Conservation (phyloP, 768 basidiomycete genomes). For the Lentinula lateritia region DNA sequence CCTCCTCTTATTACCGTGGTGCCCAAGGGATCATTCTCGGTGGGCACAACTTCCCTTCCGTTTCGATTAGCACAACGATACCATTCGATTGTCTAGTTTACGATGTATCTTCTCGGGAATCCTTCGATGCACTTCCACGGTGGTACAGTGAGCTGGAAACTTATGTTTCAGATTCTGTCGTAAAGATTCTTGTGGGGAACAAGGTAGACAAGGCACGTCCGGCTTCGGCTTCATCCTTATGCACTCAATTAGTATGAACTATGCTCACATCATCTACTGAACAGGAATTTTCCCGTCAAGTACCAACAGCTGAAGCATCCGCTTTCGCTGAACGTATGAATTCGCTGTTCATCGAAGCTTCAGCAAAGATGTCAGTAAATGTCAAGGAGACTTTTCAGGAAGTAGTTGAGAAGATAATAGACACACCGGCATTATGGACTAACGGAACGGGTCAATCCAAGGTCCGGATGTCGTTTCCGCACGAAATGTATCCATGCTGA, state of each 20-base stretch:
- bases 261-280: not conserved
- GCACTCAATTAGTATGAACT: not conserved
- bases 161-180: constrained; percentile 79
- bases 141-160: constrained; percentile 95
- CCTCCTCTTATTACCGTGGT: constrained; percentile 90
- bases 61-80: not conserved
- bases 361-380: constrained; percentile 85
- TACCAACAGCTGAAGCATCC: constrained; percentile 70
- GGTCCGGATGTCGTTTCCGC: not conserved
- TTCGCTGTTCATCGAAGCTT: constrained; percentile 86
- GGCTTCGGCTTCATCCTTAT: not conserved
- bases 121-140: constrained; percentile 88
- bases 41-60: constrained; percentile 17
- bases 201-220: constrained; percentile 82
- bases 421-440: constrained; percentile 80
- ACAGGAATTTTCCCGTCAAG: constrained; percentile 88
- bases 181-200: constrained; percentile 92
- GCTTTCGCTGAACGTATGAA: constrained; percentile 79
- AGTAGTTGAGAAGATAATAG: constrained; percentile 51
- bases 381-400: constrained; percentile 51
- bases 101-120: constrained; percentile 88
- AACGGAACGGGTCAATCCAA: constrained; percentile 18
- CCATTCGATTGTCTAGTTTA: constrained; percentile 58
- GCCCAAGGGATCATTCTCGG: constrained; percentile 81
- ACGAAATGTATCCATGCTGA: not conserved